Evolutionary conservation across 2,329 filamentous ascomycete genomes (phyloP), one percentile per base, ranked within the genome.

Genomic region (Colletotrichum falcatum): DNA sequence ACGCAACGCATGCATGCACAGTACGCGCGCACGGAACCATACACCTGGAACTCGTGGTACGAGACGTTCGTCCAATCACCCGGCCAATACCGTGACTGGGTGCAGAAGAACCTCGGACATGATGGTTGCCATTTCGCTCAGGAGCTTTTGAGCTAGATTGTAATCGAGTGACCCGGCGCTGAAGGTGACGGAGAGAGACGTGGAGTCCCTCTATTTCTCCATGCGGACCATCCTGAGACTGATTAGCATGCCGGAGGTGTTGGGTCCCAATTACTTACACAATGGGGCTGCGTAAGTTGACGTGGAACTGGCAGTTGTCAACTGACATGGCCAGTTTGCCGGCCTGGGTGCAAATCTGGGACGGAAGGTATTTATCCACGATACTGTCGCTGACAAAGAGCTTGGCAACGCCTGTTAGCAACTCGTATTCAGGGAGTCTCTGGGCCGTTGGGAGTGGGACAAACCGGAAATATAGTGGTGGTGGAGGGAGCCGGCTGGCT

Each of bases 371-470:
- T 18, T 60, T 33, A 28, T 60, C 56, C 56, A 35, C 56, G n/a
- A 60, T 30, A 18, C 56, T 28, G 42, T 60, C 28, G 42, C 56
- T 48, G 7, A 23, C 28, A 60, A 60, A 60, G 20, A 60, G 6
- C 28, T 58, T 18, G 20, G 1, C 14, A 28, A 20, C 11, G 23
- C 18, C 14, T 44, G 23, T 26, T 28, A 30, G 37, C 37, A 42
- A 7, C 0, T 16, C 18, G 11, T 9, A 3, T 12, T 49, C 48
- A 49, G 9, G 4, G 7, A 12, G 23, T 16, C 3, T 2, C 6
- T 30, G 55, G 16, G 26, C 1, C 16, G 5, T 26, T 28, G 2
- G 18, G n/a, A 30, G 23, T 20, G 23, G 12, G 28, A 58, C 55
- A 2, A 26, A 58, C 55, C 23, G 55, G 55, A 42, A 58, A 58